Evolutionary conservation across 1,139 yeast species (phyloP).

Genomic region (Kurtzmaniella natalensis): DNA sequence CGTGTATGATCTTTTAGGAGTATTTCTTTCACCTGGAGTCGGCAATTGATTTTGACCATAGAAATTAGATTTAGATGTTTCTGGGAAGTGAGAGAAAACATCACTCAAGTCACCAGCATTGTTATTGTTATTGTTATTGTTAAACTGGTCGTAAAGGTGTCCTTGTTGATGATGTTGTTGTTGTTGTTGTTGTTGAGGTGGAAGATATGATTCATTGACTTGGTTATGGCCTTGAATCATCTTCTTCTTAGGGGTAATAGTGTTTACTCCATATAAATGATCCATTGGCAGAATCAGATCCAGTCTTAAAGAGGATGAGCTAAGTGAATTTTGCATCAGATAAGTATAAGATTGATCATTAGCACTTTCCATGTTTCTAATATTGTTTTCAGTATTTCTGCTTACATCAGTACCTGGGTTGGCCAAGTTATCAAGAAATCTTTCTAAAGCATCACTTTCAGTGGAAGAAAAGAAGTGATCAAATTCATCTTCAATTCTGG

Average conservation of each 20-base stretch:
- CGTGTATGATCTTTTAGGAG: constrained; percentile 9
- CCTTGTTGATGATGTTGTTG: constrained; percentile 9
- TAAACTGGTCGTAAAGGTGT: constrained; percentile 15
- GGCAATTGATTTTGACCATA: constrained; percentile 20
- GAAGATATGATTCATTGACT: constrained; percentile 3
- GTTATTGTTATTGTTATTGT: constrained; percentile 12
- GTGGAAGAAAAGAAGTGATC: constrained; percentile 44
- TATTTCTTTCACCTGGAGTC: constrained; percentile 29
- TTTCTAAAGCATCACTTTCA: constrained; percentile 43
- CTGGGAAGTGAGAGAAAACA: constrained; percentile 34
- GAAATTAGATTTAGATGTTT: constrained; percentile 1
- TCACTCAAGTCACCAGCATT: constrained; percentile 22
- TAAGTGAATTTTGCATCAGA: background rate
- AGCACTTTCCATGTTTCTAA: background rate
- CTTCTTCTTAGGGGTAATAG: constrained; percentile 21
- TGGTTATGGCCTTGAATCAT: constrained; percentile 11
- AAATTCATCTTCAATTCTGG: constrained; percentile 24
- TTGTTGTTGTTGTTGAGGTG: constrained; percentile 4
- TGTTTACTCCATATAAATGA: background rate
- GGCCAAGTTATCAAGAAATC: constrained; percentile 42
- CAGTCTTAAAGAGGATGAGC: constrained; percentile 9
- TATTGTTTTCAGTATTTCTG: background rate
- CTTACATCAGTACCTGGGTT: constrained; percentile 15
- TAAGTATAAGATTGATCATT: constrained; percentile 1
- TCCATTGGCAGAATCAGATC: constrained; percentile 17